Conservation (phyloP, 2,329 filamentous ascomycete species). For the Paecilomyces niveus region DNA sequence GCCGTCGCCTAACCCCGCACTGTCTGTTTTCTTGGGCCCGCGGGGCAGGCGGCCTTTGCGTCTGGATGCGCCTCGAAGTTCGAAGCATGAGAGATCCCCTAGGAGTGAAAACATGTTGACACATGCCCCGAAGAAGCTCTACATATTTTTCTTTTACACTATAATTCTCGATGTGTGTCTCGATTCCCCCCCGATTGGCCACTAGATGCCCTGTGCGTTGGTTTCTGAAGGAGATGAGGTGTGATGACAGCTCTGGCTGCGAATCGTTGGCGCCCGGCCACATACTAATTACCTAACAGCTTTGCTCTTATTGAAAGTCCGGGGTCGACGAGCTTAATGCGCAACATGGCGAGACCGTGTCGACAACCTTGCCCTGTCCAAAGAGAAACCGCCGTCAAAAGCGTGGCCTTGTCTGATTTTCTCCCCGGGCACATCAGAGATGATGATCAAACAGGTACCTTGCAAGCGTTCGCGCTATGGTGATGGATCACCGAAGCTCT, state of each 20-base stretch:
- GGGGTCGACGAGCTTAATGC: neutral
- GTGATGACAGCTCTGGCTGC: constrained; percentile 5
- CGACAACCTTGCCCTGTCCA: neutral
- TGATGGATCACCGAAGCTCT: neutral
- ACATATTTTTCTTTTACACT: neutral
- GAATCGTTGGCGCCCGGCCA: constrained; percentile 16
- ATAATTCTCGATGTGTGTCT: neutral
- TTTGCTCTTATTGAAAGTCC: constrained; percentile 8
- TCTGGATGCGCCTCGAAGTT: too few species aligned
- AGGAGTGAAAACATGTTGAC: neutral
- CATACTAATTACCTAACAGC: constrained; percentile 28
- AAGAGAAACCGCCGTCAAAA: neutral
- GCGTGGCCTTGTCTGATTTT: neutral
- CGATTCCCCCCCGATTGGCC: constrained; percentile 4
- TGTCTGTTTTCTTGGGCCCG: neutral
- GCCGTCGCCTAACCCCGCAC: neutral
- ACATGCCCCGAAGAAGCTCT: neutral
- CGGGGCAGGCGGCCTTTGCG: neutral
- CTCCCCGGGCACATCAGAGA: neutral
- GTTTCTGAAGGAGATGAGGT: constrained; percentile 2
- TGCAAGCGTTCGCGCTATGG: neutral
- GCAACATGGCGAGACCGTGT: neutral
- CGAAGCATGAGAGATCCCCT: too few species aligned
- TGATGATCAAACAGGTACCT: neutral
- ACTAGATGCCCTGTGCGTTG: constrained; percentile 16